phyloP scores from a whole-genome alignment of 768 basidiomycete species.

The Amanita polypyramis region DNA sequence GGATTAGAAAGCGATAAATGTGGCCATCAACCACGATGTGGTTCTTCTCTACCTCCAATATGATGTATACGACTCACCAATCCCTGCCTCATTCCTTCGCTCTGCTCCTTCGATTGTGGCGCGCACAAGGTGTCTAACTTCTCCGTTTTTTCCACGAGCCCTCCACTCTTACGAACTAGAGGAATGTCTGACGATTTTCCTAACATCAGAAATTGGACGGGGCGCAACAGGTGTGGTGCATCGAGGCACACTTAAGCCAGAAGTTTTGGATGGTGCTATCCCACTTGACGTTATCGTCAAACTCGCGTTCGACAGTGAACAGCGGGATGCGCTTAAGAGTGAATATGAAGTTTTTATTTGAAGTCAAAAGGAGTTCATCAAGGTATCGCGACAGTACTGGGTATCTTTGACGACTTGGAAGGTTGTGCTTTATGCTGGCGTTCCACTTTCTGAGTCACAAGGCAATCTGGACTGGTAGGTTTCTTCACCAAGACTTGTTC shows the following conservation, averaged over 20 bases:
- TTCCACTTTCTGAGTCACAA: neutral
- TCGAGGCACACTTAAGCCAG: conserved; percentile 13
- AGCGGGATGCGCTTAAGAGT: conserved; percentile 9
- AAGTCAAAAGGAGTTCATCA: conserved; percentile 9
- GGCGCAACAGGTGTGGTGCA: conserved; percentile 13
- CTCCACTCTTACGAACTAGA: conserved; percentile 8
- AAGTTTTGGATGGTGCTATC: conserved; percentile 2
- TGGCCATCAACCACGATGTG: conserved; percentile 2
- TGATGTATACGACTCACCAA: conserved; percentile 6
- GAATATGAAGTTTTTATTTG: conserved; percentile 12
- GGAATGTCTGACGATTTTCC: conserved; percentile 11
- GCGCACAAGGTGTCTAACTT: neutral
- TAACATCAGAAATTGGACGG: conserved; percentile 14
- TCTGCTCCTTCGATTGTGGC: conserved; percentile 8
- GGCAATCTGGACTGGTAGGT: too few relatives aligned
- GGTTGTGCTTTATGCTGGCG: conserved; percentile 9
- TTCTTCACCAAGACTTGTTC: too few relatives aligned
- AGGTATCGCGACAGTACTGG: conserved; percentile 10
- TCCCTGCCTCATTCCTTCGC: conserved; percentile 8
- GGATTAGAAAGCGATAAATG: conserved; percentile 3
- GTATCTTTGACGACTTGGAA: conserved; percentile 12
- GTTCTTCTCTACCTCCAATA: conserved; percentile 9
- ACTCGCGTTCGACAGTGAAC: conserved; percentile 6
- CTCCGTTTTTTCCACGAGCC: conserved; percentile 9
- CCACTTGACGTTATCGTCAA: conserved; percentile 12